phyloP scores from a whole-genome alignment of 2,329 filamentous ascomycete genomes.

The Trichoderma guizhouense region DNA sequence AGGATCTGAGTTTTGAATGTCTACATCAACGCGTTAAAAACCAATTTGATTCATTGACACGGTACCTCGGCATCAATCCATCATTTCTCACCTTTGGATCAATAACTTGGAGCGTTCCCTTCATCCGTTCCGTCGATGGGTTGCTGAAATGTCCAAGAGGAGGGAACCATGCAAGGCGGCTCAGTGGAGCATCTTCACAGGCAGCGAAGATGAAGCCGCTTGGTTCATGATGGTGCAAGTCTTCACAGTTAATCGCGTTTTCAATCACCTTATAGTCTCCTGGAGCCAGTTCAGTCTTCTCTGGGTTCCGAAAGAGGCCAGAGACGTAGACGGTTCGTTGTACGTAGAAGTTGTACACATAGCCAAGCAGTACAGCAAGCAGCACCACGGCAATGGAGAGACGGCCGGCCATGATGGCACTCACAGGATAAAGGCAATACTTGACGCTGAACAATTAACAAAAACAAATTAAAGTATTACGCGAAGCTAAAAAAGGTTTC shows the following conservation, averaged over 20 bases:
- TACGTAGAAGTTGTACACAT: conserved; percentile 9
- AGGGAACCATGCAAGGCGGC: conserved; percentile 52
- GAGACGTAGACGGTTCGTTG: conserved; percentile 21
- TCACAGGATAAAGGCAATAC: background rate
- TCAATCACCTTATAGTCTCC: conserved; percentile 42
- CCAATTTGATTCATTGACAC: background rate
- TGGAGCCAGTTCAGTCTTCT: conserved; percentile 22
- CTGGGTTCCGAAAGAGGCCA: conserved; percentile 28
- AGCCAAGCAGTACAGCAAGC: conserved; percentile 14
- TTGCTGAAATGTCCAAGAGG: conserved; percentile 41
- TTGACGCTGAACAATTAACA: no score
- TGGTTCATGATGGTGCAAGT: conserved; percentile 52
- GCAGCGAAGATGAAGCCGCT: conserved; percentile 53
- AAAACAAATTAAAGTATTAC: background rate
- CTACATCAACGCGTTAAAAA: conserved; percentile 24
- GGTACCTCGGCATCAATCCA: background rate
- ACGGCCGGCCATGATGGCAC: conserved; percentile 14
- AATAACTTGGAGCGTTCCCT: conserved; percentile 50
- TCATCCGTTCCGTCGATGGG: conserved; percentile 35
- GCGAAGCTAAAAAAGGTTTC: background rate
- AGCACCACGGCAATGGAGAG: conserved; percentile 5
- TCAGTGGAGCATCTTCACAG: conserved; percentile 45
- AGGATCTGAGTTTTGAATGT: conserved; percentile 45
- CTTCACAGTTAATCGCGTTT: conserved; percentile 57
- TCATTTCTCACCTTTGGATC: conserved; percentile 45